Base-by-base conservation (phyloP, 495 filamentous ascomycete species). In the Aspergillus conjunctus region DNA sequence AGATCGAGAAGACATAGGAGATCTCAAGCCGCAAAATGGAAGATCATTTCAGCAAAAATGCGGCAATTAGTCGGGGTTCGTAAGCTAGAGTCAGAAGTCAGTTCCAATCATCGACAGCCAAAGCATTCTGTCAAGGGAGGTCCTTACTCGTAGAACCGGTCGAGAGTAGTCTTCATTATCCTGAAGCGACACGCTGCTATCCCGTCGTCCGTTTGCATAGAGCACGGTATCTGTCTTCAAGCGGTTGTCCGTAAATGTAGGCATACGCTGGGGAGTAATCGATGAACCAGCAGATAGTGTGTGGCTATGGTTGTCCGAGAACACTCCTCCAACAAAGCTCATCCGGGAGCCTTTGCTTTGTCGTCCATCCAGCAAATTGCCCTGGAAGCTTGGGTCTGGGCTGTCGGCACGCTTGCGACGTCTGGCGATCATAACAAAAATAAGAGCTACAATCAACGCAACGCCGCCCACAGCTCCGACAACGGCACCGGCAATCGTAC, bases 91-190 rank as follows among this genome's bases (percentile, higher is more conserved):
- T 14, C 11, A 33, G 21, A 31, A 9, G 62, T 77, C 66, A 77
- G 74, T 37, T 31, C 55, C 18, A 12, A 45, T 26, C 7, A 12
- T 26, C 5, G 34, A 46, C 15, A 41, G 46, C n/a, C 11, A 11
- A 18, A 33, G 20, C 51, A 3, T 1, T 21, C 33, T 30, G 21
- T 11, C 9, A 21, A 4, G 31, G 11, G 4, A 21, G 26, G 44
- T 53, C 76, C 81, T 73, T 65, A 84, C 82, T 11, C 81, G 76
- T 62, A 85, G 71, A 53, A 85, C 82, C 46, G 80, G 82, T 43
- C 82, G 75, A 34, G 82, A 83, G 67, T 85, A 85, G 63, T 85
- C 82, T 64, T 81, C 79, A 50, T 84, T 79, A 54, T 85, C 82
- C 51, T 79, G 77, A 33, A 85, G 77, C 41, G 81, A 84, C 20